Base-by-base conservation (phyloP, 306 rosid species). In the Vigna hirtella region DNA sequence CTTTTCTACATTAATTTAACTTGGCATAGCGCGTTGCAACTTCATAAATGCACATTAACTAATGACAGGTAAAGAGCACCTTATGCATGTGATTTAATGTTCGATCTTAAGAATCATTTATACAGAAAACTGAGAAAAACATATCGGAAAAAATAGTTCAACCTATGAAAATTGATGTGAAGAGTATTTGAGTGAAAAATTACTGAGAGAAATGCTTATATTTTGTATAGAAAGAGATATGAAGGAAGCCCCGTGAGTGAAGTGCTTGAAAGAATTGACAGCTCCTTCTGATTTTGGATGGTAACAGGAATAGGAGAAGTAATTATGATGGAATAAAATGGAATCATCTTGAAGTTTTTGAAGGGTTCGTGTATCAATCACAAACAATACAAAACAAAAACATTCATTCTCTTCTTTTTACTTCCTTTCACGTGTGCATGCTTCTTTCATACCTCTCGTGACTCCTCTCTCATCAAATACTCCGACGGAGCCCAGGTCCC, bases 231-330 rank as follows among this genome's bases (percentile, higher is more conserved):
- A 36, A 1, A 36, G 42, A 36, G 42, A 36, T 36, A 36, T 36
- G 43, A 24, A 73, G 2, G 76, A 48, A 85, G 74, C 59, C 90
- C 90, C 90, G 90, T 87, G 92, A 84, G 30, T 22, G 77, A 76
- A 36, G 74, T 57, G 66, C 70, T 88, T 85, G 91, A 88, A 85
- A 84, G 93, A 89, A 87, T 91, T 89, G 94, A 91, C 97, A 40
- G 2, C 0, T 24, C 3, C 28, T 24, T 24, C 28, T 24, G 2
- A 24, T 24, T 42, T 9, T 9, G 47, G 47, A 42, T 42, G 47
- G 47, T 42, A 40, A 40, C 9, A 40, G 1, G 11, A 40, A 40
- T 40, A 40, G 45, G 45, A 40, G 45, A 8, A 8, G 12, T 40
- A 42, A 42, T 42, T 9, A 42, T 42, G 45, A 40, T 40, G 10